Base-by-base conservation (phyloP, 352 stramenopile genomes). In the Saprolegnia parasitica region DNA sequence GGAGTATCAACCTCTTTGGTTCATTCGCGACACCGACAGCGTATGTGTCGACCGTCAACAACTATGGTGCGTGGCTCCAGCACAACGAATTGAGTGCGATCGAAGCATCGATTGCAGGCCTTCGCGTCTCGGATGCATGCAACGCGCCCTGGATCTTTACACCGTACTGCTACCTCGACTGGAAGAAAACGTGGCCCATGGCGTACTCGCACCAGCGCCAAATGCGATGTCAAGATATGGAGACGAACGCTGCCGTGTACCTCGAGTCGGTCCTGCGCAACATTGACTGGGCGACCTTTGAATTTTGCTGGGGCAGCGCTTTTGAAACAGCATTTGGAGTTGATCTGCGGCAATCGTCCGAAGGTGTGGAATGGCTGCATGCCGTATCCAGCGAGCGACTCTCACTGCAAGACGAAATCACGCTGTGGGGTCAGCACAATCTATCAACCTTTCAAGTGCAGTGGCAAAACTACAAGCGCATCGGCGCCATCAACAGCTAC, bases 151-250 rank as follows among this genome's bases (percentile, higher is more conserved):
- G 61, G 61, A 67, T 67, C 15, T 67, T 56, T 26, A 67, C 61
- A 21, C 61, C 56, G 21, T 67, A 67, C 32, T 67, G 61, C 24
- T 67, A 37, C 18, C 21, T 67, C 26, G 61, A 67, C 61, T 67
- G 56, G 24, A 35, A 56, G 8, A 9, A 58, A 18, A 1, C 4
- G 8, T 67, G 61, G 61, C 5, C 11, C 0, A 67, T 67, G 61
- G 61, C 61, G 1, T 24, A 56, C 39, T 32, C 39, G 6, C 5
- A 9, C 21, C 21, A 18, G 5, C 37, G 61, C 15, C 61, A 67
- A 56, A 0, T 46, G 49, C 61, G 61, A 4, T 67, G 61, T 37
- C 23, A 67, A 29, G 5, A 18, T 0, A 39, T 50, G 61, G 26
- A 35, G n/a, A 29, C 4, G 1, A 67, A 67, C 29, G 61, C 21